A percentile compares a stretch with the other conserved stretches of the same genome.
phyloP scores from a whole-genome alignment of 2,329 filamentous ascomycete genomes.

The Penicillium digitatum region DNA sequence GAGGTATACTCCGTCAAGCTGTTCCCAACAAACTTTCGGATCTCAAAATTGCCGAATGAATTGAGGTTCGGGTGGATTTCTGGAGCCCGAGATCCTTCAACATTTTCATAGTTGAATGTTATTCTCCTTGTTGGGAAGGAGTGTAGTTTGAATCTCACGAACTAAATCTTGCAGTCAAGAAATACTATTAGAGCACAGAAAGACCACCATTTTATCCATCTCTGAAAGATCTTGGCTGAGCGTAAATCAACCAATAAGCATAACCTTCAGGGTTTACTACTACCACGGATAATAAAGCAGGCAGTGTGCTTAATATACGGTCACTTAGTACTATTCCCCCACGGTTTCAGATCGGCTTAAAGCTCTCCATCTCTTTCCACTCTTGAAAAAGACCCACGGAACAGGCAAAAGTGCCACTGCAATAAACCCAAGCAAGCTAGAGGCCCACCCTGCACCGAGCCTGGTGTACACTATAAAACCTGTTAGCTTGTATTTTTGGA shows the following conservation, averaged over 20 bases:
- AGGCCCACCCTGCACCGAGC: constrained; percentile 59
- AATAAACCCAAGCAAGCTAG: constrained; percentile 57
- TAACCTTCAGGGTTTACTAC: neutral
- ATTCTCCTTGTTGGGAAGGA: neutral
- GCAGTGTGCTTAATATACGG: neutral
- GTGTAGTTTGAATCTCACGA: neutral
- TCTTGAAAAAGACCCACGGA: constrained; percentile 47
- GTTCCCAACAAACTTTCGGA: neutral
- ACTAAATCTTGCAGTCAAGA: neutral
- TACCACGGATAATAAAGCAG: neutral
- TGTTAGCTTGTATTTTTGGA: neutral
- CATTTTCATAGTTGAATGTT: neutral
- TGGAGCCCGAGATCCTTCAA: neutral
- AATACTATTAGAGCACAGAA: neutral
- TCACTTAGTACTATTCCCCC: neutral
- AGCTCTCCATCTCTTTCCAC: constrained; percentile 34
- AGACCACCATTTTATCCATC: neutral
- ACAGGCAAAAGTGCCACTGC: constrained; percentile 42
- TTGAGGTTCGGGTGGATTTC: neutral
- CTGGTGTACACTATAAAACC: constrained; percentile 51
- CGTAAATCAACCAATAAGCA: neutral
- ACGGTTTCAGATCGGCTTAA: constrained; percentile 15
- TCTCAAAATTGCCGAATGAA: neutral
- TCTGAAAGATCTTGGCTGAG: neutral
- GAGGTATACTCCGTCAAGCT: neutral